Conservation (phyloP, 805 yeast genomes). For the Metschnikowia continentalis region DNA sequence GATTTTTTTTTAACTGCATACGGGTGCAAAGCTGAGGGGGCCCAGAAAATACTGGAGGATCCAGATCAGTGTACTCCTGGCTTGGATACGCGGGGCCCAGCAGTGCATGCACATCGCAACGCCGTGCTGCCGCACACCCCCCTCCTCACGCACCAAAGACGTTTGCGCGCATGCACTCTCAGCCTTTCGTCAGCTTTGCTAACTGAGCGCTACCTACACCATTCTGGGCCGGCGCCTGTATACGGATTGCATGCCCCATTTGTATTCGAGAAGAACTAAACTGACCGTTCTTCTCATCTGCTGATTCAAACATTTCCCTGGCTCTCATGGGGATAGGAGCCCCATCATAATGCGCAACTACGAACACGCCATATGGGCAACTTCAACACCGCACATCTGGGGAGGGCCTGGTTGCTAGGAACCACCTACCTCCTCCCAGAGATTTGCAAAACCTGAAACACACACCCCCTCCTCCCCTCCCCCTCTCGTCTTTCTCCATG, state of each 20-base stretch:
- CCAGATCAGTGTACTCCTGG: neutral
- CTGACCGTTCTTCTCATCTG: neutral
- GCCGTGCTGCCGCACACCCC: conserved; percentile 2
- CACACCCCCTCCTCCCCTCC: too few relatives aligned
- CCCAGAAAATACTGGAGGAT: neutral
- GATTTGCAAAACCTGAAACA: neutral
- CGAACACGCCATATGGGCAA: neutral
- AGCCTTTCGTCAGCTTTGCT: neutral
- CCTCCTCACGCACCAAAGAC: conserved; percentile 1
- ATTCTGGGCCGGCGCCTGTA: neutral
- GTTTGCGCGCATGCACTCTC: conserved; percentile 2
- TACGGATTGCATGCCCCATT: neutral
- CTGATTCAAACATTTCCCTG: neutral
- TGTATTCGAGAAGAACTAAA: neutral
- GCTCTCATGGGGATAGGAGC: neutral
- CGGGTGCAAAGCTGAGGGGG: neutral
- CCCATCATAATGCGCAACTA: neutral
- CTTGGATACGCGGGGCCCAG: neutral
- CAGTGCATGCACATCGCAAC: conserved; percentile 2
- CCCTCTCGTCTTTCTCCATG: neutral
- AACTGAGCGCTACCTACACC: neutral
- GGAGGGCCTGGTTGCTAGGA: neutral
- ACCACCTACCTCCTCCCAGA: neutral
- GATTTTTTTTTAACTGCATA: neutral
- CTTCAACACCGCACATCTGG: neutral